Evolutionary conservation across 805 yeast species (phyloP).

Genomic region (Candida quercuum): DNA sequence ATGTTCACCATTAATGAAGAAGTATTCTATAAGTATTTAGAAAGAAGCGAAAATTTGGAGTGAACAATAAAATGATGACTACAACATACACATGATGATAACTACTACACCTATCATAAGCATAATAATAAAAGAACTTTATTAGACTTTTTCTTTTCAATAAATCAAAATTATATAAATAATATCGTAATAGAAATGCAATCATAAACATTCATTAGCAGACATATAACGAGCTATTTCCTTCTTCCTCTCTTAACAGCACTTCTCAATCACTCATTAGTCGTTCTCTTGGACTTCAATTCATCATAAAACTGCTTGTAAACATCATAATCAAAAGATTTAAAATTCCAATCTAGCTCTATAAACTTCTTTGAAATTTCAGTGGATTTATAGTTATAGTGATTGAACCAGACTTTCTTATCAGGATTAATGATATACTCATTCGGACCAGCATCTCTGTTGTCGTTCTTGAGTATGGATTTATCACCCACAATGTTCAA

Average conservation of each 20-base stretch:
- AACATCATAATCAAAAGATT: constrained; percentile 45
- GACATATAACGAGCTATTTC: too few relatives aligned
- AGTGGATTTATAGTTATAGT: constrained; percentile 48
- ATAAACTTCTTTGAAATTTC: constrained; percentile 57
- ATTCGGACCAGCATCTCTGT: constrained; percentile 10
- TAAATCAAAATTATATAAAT: too few relatives aligned
- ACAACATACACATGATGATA: too few relatives aligned
- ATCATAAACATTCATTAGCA: neutral
- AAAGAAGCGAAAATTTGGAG: neutral
- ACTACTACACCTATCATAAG: too few relatives aligned
- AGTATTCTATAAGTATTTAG: neutral
- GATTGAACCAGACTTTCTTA: constrained; percentile 37
- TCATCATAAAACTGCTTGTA: constrained; percentile 34
- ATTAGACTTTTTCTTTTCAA: too few relatives aligned
- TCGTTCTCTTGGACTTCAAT: constrained; percentile 14
- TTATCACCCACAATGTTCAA: constrained; percentile 5
- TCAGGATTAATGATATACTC: constrained; percentile 33
- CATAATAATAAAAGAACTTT: too few relatives aligned
- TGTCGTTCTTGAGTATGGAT: constrained; percentile 5
- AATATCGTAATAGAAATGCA: neutral
- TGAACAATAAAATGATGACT: too few relatives aligned
- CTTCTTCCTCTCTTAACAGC: neutral
- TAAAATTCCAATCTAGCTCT: constrained; percentile 58
- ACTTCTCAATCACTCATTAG: neutral
- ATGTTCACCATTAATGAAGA: constrained; percentile 26